Base-by-base conservation (phyloP, 129 eudicot genomes). In the Ambrosia trifida region DNA sequence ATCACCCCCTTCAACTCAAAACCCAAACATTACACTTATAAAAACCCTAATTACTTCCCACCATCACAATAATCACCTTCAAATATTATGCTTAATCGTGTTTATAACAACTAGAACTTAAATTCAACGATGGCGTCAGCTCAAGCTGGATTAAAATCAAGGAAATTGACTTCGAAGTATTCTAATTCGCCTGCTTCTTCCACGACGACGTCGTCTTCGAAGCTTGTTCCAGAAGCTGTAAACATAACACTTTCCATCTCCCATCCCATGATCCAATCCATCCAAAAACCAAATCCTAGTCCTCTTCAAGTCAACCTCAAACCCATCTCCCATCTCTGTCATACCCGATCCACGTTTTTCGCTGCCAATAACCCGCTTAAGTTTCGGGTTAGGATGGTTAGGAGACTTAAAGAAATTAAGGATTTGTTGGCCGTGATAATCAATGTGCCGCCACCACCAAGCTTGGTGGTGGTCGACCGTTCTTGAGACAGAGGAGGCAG, bases 1-100 rank as follows among this genome's bases (percentile, higher is more conserved):
- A 70, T 83, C 89, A 84, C 84, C 89, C 62, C 85, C 82, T 84
- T 85, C 83, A 77, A 79, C 84, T 70, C 84, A 82, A 82, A 82
- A 85, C 81, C 70, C 74, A 49, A 73, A 56, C 5, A 20, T 20
- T 52, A 1, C 64, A 60, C 78, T 79, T 36, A 24, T 24, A 24
- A 44, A 52, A 67, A 45, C 67, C 70, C 72, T 68, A 50, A 30
- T 44, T 20, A 5, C 41, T 9, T 5, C 69, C 66, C 49, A 31
- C 45, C 44, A 54, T 38, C 35, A 14, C 64, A 32, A 68, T 30
- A 28, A 19, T 16, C 28, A 54, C 16, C 20, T 69, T 76, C 64
- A 28, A 57, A 72, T 28, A 50, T 64, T 76, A 61, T 57, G 75
- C 61, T 58, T 49, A 63, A 70, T 69, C 56, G 69, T 63, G 45